Evolutionary conservation across 1,284 basidiomycete genomes (phyloP).

Genomic region (Paramarasmius palmivorus): DNA sequence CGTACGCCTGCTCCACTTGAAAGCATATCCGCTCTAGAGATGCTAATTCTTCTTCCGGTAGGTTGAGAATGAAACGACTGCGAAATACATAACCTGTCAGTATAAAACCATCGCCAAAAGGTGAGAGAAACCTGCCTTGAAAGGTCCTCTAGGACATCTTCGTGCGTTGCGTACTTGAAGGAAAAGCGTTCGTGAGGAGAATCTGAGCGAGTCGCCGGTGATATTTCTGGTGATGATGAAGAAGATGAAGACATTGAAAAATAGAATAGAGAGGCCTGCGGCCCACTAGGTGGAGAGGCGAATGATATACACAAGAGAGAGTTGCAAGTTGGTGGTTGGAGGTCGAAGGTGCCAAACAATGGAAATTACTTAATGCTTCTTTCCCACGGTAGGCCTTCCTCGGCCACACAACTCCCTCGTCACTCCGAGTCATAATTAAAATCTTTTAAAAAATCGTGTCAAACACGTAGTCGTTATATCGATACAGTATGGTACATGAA

Average conservation of each 20-base stretch:
- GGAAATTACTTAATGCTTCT: too few species aligned
- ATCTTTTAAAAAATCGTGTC: too few species aligned
- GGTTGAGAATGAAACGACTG: conserved; percentile 95
- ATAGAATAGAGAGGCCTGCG: conserved; percentile 25
- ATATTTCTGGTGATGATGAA: conserved; percentile 75
- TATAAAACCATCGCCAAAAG: conserved; percentile 23
- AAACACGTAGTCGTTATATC: too few species aligned
- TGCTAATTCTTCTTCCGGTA: conserved; percentile 91
- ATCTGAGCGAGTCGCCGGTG: conserved; percentile 46
- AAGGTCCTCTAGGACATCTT: conserved; percentile 87
- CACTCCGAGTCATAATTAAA: too few species aligned
- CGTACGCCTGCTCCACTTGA: conserved; percentile 98
- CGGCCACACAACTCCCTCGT: too few species aligned
- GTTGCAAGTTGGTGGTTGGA: conserved; percentile 4
- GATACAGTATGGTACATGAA: too few species aligned
- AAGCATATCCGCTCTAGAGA: conserved; percentile 95
- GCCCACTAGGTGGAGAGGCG: conserved; percentile 10
- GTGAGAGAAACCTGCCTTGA: conserved; percentile 51
- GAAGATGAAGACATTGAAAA: conserved; percentile 50
- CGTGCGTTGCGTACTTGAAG: conserved; percentile 66
- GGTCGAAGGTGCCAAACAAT: conserved; percentile 9
- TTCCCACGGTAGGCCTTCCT: too few species aligned
- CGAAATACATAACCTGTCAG: conserved; percentile 11
- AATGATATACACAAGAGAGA: conserved; percentile 5
- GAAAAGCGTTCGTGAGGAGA: conserved; percentile 48